Base-by-base conservation (phyloP, 2,329 filamentous ascomycete genomes). In the Cordyceps javanica region DNA sequence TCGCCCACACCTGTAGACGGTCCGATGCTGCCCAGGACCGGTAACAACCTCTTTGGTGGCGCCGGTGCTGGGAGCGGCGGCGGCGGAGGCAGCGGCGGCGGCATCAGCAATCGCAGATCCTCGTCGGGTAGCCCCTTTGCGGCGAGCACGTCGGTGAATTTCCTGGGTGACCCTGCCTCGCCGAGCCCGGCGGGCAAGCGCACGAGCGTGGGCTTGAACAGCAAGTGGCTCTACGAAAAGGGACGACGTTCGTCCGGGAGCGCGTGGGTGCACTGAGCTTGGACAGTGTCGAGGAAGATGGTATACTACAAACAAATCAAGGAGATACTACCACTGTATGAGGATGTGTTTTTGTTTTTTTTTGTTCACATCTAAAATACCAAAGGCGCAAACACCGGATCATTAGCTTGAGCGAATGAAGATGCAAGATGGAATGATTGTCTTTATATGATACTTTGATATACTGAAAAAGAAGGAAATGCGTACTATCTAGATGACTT, bases 221-320 rank as follows among this genome's bases (percentile, higher is more conserved):
- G 86, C 75, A 96, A 94, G 75, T 97, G 93, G 93, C 73, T 97
- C 60, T 97, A 96, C 68, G 91, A 97, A 72, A 90, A 86, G 73
- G 88, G 89, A 65, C 76, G 85, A 69, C 70, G 85, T 69, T 75
- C 80, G 63, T 77, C 79, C 53, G 70, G 76, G 11, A 77, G 70
- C 57, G 67, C 72, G 32, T 78, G 75, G 72, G 63, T 67, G 51
- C 67, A 71, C 49, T 74, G 44, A 68, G n/a, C 5, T 11, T 5
- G n/a, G n/a, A n/a, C n/a, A n/a, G n/a, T n/a, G n/a, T n/a, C n/a
- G n/a, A n/a, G n/a, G n/a, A n/a, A 34, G 3, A 26, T 13, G 5
- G 9, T 10, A 21, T 23, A 14, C 13, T 30, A 19, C n/a, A 21
- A 8, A 16, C 7, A 38, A 45, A 36, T 13, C 5, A 23, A 42